Conservation (phyloP, 139 green algal genomes). For the Yamagishiella unicocca region DNA sequence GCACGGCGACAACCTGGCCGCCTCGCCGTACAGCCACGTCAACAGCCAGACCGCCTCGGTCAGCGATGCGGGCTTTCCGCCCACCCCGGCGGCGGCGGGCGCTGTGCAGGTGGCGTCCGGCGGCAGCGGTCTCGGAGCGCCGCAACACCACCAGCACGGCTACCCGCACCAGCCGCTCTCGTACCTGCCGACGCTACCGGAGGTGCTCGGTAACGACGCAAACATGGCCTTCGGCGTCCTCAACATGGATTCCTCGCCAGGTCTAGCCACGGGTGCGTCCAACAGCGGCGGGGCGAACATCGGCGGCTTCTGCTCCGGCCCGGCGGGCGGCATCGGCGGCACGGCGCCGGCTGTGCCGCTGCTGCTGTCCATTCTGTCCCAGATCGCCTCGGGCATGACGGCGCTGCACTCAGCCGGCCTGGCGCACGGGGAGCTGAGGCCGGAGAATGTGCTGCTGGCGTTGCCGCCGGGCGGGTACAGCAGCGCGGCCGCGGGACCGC, state of each 20-base stretch:
- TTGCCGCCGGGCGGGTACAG: not conserved
- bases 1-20: not conserved
- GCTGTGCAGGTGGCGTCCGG: not conserved
- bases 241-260: constrained; percentile 2
- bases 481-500: not conserved
- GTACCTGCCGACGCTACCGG: constrained; percentile 19
- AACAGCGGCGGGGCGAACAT: not conserved
- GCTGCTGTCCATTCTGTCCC: constrained; percentile 53
- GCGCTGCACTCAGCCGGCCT: constrained; percentile 56
- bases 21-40: not conserved
- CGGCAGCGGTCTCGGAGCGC: not conserved
- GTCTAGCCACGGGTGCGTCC: not conserved
- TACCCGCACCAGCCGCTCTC: not conserved
- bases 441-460: constrained; percentile 62
- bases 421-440: constrained; percentile 61
- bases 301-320: not conserved
- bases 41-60: constrained; percentile 6
- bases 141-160: not conserved
- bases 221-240: not conserved
- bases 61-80: not conserved
- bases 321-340: not conserved
- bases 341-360: constrained; percentile 31
- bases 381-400: constrained; percentile 53
- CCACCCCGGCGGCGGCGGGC: not conserved
- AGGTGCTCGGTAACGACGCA: not conserved